A percentile compares a stretch with the other conserved stretches of the same genome.
Conservation (phyloP, 495 filamentous ascomycete species). For the Pyrenopolyporus hunteri region DNA sequence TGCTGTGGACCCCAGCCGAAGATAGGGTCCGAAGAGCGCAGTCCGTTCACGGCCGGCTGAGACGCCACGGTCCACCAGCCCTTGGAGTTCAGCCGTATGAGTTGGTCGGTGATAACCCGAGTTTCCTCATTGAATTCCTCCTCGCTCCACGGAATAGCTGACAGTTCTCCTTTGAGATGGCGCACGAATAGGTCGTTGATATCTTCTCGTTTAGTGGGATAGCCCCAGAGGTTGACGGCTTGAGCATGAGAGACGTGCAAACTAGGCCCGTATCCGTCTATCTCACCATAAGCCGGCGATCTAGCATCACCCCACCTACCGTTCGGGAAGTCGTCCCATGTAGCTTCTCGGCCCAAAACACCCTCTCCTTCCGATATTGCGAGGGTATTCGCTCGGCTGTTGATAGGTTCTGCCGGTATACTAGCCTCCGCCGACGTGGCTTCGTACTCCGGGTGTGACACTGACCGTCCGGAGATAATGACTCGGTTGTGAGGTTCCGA, state of each 20-base stretch:
- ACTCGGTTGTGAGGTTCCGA: slow-evolving; percentile 81
- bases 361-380: slow-evolving; percentile 93
- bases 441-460: slow-evolving; percentile 65
- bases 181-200: slow-evolving; percentile 79
- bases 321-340: slow-evolving; percentile 99
- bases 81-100: slow-evolving; percentile 76
- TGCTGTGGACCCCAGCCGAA: slow-evolving; percentile 95
- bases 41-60: slow-evolving; percentile 92
- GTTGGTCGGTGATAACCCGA: slow-evolving; percentile 71
- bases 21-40: slow-evolving; percentile 72
- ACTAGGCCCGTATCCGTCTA: slow-evolving; percentile 91
- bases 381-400: slow-evolving; percentile 77
- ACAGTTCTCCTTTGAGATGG: slow-evolving; percentile 76
- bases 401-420: slow-evolving; percentile 63
- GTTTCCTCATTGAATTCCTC: slow-evolving; percentile 88
- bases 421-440: slow-evolving; percentile 69
- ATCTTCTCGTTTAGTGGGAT: slow-evolving; percentile 68
- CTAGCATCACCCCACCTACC: slow-evolving; percentile 94
- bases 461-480: slow-evolving; percentile 68
- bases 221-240: slow-evolving; percentile 83
- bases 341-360: slow-evolving; percentile 89
- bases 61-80: slow-evolving; percentile 97
- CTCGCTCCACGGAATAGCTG: slow-evolving; percentile 91
- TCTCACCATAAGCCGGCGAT: slow-evolving; percentile 91
- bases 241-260: slow-evolving; percentile 80